Evolutionary conservation across 306 rosid genomes (phyloP), one percentile per base, ranked within the genome.

Genomic region (Betula pendula): DNA sequence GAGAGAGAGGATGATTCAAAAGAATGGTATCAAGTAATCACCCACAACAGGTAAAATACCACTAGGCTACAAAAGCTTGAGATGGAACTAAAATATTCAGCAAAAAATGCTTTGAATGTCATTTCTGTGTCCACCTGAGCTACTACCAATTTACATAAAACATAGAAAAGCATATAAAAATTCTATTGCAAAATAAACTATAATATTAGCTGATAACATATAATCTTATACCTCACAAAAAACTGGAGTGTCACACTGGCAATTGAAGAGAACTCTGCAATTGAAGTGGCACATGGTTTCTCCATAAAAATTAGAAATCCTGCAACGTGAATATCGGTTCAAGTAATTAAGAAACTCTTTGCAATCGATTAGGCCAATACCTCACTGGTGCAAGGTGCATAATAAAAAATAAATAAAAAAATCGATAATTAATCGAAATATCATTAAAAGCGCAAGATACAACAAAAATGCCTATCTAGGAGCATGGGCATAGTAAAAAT

Each of bases 161-260:
- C 70, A 1, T 17, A 15, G 20, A 65, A 35, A 65, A 40, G 45
- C 11, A 65, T 35, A 29, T 35, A 65, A 65, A 59, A 66, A 1
- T 56, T 20, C 33, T 33, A 22, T 22, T n/a, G 29, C 14, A 22
- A 14, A 22, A 55, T 4, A 22, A 22, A 22, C 15, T 22, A 2
- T 55, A 20, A 2, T 9, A 22, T 7, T 22, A 11, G 31, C 62
- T 4, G 14, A 22, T 9, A 55, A 55, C 13, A 72, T 49, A 72
- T 27, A 75, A 65, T 67, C 58, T 24, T 86, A 29, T 77, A 82
- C 88, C 90, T 80, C 60, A 71, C 63, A 75, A 84, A 81, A 74
- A 82, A 72, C 73, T 63, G 79, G 82, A 72, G 81, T 72, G 81
- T 77, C 47, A 40, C 62, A 81, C 82, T 78, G 68, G 82, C 83